Conservation (phyloP, 2,329 filamentous ascomycete genomes). For the Tympanopsis confertula region DNA sequence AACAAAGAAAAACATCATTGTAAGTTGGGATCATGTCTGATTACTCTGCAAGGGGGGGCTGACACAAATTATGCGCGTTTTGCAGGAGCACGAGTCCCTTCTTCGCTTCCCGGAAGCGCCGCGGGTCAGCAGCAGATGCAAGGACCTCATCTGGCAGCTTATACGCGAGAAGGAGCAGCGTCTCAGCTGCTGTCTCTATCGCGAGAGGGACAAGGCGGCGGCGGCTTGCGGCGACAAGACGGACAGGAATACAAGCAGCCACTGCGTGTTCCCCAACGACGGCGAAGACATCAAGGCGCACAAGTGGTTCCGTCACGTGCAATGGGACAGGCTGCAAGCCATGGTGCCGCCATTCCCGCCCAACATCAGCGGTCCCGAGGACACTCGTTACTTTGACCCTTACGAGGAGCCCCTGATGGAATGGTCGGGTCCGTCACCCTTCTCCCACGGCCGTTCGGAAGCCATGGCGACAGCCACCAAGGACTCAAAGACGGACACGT, state of each 20-base stretch:
- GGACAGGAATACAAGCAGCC: constrained; percentile 17
- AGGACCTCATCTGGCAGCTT: constrained; percentile 64
- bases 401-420: constrained; percentile 64
- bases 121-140: constrained; percentile 56
- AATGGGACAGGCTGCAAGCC: constrained; percentile 66
- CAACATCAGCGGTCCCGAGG: constrained; percentile 52
- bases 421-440: constrained; percentile 35
- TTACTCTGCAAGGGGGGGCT: no score
- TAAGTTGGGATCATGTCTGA: no score
- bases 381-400: constrained; percentile 87
- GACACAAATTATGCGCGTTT: constrained; percentile 9
- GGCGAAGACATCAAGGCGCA: constrained; percentile 83
- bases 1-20: constrained; percentile 77
- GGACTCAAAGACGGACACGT: constrained; percentile 1
- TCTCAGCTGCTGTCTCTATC: constrained; percentile 43
- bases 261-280: constrained; percentile 72
- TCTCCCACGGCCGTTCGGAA: constrained; percentile 14
- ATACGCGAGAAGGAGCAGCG: constrained; percentile 65
- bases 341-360: constrained; percentile 71
- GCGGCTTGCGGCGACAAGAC: constrained; percentile 16
- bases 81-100: constrained; percentile 54
- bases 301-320: constrained; percentile 69
- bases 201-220: constrained; percentile 7
- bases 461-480: constrained; percentile 14
- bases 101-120: constrained; percentile 61